Base-by-base conservation (phyloP, 805 yeast genomes). In the Monosporozyma aerobia region DNA sequence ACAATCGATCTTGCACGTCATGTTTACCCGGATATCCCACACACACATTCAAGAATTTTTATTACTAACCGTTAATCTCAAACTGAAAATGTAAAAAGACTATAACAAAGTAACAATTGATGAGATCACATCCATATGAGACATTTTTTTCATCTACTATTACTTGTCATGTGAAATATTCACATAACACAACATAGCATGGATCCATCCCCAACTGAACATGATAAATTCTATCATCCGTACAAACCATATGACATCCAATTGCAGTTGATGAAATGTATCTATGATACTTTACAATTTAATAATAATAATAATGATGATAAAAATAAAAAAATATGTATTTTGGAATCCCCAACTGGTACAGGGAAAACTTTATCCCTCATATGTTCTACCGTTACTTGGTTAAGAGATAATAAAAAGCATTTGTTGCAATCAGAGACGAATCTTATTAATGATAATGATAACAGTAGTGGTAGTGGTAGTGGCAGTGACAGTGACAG, bases 311-410 rank as follows among this genome's bases (percentile, higher is more conserved):
- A 33, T 19, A 10, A 51, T 3, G 72, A 73, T 4, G 72, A 74
- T 9, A 87, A 85, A 62, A 73, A 73, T 3, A 72, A 74, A 10
- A 87, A 85, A 63, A 73, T 90, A 2, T 96, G 95, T 0, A 73
- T 90, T 1, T 83, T 90, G 61, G 97, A 90, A 64, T 84, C 94
- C 53, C 98, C 98, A 0, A 90, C 98, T 0, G 98, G 98, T 6
- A 87, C 90, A 1, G 97, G 98, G 2, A 90, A 90, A 67, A 90
- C 97, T 0, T 71, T 92, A 2, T 88, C 96, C 0, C 69, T 90
- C 47, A 85, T 92, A 3, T 92, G 97, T 63, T 80, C 95, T 0
- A 73, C 92, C 0, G 76, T 90, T 78, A 80, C 90, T 0, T 90
- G 96, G 96, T 71, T 90, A 35, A 67, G 92, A 53, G 74, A 79